Base-by-base conservation (phyloP, 2,329 filamentous ascomycete genomes). In the Daldinia sp. region DNA sequence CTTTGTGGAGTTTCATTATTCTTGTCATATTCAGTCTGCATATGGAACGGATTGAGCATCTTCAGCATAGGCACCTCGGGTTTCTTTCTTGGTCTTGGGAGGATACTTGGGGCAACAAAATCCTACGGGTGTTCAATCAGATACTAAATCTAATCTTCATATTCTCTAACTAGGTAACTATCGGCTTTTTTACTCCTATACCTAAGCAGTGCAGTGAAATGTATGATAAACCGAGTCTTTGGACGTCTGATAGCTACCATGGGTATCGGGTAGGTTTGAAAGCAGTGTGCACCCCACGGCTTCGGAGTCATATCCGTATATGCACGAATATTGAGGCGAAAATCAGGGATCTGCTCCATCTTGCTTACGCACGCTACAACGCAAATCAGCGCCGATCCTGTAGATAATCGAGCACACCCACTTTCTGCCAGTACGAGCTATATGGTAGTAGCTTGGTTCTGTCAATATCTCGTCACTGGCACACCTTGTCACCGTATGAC, bases 341-440 rank as follows among this genome's bases (percentile, higher is more conserved):
- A 65, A 55, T 41, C 62, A 57, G 46, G 46, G 50, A 60, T 66
- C 42, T 59, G n/a, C 55, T 35, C 30, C 51, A 48, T 58, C 42
- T 66, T 57, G 65, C 68, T 71, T 68, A 71, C 68, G 65, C 65
- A 68, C 18, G 59, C 65, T 61, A 59, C 65, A 55, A 70, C 68
- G 58, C 44, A 68, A 44, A 64, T 56, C 68, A 62, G 9, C 56
- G 62, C 48, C 56, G 60, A 68, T 66, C 62, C 54, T 35, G 46
- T 55, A 60, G 59, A 39, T 54, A 53, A 23, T 42, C 46, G 1
- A 37, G 44, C 41, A 55, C 65, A 41, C 42, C 33, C 46, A 28
- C n/a, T 23, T 23, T 23, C 20, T 15, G 15, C 6, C 20, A 15
- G 37, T 15, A 41, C 42, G 50, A 35, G 33, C 10, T 44, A 28